Base-by-base conservation (phyloP, 2,329 filamentous ascomycete species). In the Cadophora luteo-olivacea region DNA sequence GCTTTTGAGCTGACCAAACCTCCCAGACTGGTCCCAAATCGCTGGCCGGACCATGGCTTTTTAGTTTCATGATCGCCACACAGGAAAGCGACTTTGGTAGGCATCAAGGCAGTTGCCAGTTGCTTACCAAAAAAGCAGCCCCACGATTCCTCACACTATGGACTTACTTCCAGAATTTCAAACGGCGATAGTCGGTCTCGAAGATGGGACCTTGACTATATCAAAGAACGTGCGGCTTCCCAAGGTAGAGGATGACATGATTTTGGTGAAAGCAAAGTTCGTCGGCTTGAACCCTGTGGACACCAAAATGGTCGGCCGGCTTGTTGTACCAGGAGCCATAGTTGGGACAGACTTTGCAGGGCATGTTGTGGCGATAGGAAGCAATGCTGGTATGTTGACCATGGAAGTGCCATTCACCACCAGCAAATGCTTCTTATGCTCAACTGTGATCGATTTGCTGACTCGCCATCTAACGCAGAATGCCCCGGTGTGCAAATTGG, bases 261-360 rank as follows among this genome's bases (percentile, higher is more conserved):
- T 63, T n/a, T 5, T 63, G 19, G 61, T 63, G 16, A 45, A 45
- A 14, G 41, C 61, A 33, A 36, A 22, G 52, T 25, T 81, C 22
- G 74, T 81, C 32, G 81, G 80, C 3, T 70, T 83, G 52, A 83
- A 83, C 69, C 81, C 81, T 11, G 74, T 80, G 57, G 81, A 83
- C 67, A 67, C 71, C 68, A 73, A 76, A 38, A 69, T 73, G 60
- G 49, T 68, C 12, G 69, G 65, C 32, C 11, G 61, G 9, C 33
- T 68, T 29, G 60, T 61, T 12, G 16, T 55, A 12, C 64, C 58
- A 5, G 69, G 62, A 8, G 64, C 65, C 33, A 68, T 68, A n/a
- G 12, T 65, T n/a, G 72, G 72, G 25, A 70, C 63, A 58, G 72
- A 73, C 51, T 74, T 61, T 67, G 66, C 72, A 16, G 72, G 72